Base-by-base conservation (phyloP, 148 eudicot species). In the Amaranthus cruentus region DNA sequence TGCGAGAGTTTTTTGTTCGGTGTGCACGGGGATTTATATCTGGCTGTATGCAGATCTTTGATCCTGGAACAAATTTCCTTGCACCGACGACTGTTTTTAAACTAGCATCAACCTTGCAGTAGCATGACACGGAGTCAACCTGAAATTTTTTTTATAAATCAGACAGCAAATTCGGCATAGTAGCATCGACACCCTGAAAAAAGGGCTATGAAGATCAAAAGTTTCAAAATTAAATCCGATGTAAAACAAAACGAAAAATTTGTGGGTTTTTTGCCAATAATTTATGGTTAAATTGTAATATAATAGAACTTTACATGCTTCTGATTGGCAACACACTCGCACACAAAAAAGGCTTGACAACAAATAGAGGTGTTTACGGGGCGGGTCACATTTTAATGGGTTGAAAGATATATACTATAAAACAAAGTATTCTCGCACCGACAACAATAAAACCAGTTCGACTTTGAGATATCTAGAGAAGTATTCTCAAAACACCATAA, bases 101-200 rank as follows among this genome's bases (percentile, higher is more conserved):
- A 52, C 94, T 88, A 3, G 96, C 79, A 75, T 93, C 98, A 21
- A 85, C 98, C 75, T 88, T 90, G 87, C 98, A 93, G 75, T 86
- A 89, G 83, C 98, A 93, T 65, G 98, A 93, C 42, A 90, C 92
- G 38, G 98, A 90, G 85, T 90, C 98, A 75, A 93, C 98, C 98
- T 93, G 91, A 61, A 70, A 64, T 14, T 68, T 55, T 59, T 42
- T 44, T 47, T 57, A 66, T 42, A 55, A 46, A 70, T 48, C 65
- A 67, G 73, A 56, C 9, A 73, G 21, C 59, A 61, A 49, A 12
- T 18, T 0, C 38, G 38, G 38, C 9, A 53, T 52, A 63, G 44
- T 14, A 44, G 59, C 38, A 54, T 47, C 12, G 4, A 71, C 15
- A 47, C 0, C 43, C 47, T 47, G 48, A 58, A n/a, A 10, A 21